A percentile compares a stretch with the other conserved stretches of the same genome.
phyloP scores from a whole-genome alignment of 2,329 filamentous ascomycete genomes.

The Pseudogymnoascus pannorum region DNA sequence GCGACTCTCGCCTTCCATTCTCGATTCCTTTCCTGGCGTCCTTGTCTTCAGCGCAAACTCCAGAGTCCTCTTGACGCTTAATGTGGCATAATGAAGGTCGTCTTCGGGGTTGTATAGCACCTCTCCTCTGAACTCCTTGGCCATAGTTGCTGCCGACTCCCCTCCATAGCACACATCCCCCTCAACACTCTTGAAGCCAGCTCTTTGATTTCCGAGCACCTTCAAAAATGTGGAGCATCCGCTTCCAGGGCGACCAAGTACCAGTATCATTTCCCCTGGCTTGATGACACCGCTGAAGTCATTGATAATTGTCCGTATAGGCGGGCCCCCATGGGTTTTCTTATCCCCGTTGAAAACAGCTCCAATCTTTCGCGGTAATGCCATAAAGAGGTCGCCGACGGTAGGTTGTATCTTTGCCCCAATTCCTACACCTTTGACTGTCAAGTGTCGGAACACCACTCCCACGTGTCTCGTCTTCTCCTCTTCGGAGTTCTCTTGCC shows the following conservation, averaged over 20 bases:
- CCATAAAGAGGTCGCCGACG: slow-evolving; percentile 32
- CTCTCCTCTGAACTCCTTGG: slow-evolving; percentile 61
- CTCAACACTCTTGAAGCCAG: slow-evolving; percentile 28
- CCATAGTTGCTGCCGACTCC: slow-evolving; percentile 54
- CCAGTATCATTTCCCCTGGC: slow-evolving; percentile 70
- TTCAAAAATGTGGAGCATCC: slow-evolving; percentile 49
- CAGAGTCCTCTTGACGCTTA: slow-evolving; percentile 68
- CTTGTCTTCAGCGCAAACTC: slow-evolving; percentile 64
- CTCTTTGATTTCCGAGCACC: slow-evolving; percentile 39
- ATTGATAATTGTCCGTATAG: slow-evolving; percentile 13
- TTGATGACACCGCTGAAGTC: slow-evolving; percentile 50
- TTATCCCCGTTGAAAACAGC: slow-evolving; percentile 9
- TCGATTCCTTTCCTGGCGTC: slow-evolving; percentile 55
- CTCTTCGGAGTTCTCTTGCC: slow-evolving; percentile 59
- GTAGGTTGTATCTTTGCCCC: slow-evolving; percentile 49
- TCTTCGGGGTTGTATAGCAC: slow-evolving; percentile 70
- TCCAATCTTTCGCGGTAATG: slow-evolving; percentile 18
- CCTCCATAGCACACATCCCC: slow-evolving; percentile 46
- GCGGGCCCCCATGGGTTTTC: not conserved
- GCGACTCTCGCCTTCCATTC: slow-evolving; percentile 55
- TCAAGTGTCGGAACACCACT: slow-evolving; percentile 62
- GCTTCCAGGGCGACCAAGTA: slow-evolving; percentile 29
- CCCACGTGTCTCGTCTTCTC: slow-evolving; percentile 63
- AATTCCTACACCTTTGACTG: slow-evolving; percentile 61
- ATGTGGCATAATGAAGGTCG: slow-evolving; percentile 69